A percentile compares a stretch with the other conserved stretches of the same genome.
phyloP scores from a whole-genome alignment of 257 asterid genomes.

The Solanum tarijense region DNA sequence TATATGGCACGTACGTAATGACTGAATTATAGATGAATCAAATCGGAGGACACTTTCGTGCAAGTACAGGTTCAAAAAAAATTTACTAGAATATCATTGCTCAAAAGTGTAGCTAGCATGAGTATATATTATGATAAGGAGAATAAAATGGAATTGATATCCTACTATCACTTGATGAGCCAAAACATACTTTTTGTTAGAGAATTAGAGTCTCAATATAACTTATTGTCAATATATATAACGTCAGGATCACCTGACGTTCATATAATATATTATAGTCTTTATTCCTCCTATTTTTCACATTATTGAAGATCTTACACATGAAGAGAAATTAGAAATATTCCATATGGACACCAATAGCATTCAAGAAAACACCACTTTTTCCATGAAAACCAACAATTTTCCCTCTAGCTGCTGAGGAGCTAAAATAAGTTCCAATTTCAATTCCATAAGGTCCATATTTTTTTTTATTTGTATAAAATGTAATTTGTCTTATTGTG shows the following conservation, averaged over 20 bases:
- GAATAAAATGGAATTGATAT: background rate
- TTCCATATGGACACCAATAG: constrained; percentile 10
- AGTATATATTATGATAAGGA: background rate
- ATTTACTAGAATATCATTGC: too few relatives aligned
- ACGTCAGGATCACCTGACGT: background rate
- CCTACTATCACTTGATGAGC: background rate
- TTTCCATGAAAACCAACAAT: constrained; percentile 10
- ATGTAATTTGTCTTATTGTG: background rate
- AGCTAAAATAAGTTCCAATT: constrained; percentile 8
- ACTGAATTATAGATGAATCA: too few relatives aligned
- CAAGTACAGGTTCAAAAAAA: too few relatives aligned
- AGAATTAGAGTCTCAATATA: too few relatives aligned
- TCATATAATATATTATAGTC: too few relatives aligned
- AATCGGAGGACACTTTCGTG: background rate
- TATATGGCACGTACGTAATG: too few relatives aligned
- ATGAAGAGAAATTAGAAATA: background rate
- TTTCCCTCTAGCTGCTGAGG: background rate
- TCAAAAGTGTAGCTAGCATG: background rate
- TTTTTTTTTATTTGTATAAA: background rate
- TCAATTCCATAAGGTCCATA: constrained; percentile 12
- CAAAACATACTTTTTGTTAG: accelerated
- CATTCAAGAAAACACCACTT: background rate
- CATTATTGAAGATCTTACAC: background rate
- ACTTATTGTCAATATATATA: too few relatives aligned
- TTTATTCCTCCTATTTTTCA: background rate